Conservation (phyloP, 371 early-diverging fungal species). For the Mortierella sp. region DNA sequence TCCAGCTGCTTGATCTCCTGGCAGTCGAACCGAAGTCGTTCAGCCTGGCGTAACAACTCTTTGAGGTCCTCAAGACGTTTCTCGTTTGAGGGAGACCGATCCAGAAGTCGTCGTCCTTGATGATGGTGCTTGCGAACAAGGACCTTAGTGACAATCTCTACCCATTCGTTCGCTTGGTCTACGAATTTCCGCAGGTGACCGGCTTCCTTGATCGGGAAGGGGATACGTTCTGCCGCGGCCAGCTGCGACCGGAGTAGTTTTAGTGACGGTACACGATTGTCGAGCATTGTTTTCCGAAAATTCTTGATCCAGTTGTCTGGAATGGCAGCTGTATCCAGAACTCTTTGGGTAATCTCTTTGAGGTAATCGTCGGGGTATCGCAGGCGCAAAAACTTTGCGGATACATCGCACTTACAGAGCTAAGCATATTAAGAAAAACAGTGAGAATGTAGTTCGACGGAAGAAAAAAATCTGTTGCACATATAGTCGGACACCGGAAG, state of each 20-base stretch:
- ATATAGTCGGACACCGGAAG: no score
- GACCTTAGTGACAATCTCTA: conserved; percentile 56
- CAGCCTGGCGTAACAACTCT: conserved; percentile 52
- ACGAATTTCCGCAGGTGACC: conserved; percentile 61
- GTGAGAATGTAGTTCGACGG: not conserved
- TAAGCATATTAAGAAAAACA: not conserved
- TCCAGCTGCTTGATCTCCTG: conserved; percentile 61
- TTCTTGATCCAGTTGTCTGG: conserved; percentile 61
- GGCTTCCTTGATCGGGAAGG: conserved; percentile 59
- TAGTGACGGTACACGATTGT: conserved; percentile 63
- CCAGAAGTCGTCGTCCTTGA: conserved; percentile 50
- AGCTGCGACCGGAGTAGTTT: conserved; percentile 62
- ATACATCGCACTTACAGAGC: conserved; percentile 67
- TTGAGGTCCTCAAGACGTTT: conserved; percentile 58
- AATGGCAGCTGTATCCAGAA: conserved; percentile 34
- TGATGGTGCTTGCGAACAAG: conserved; percentile 56
- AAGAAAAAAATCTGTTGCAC: not conserved
- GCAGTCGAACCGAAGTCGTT: conserved; percentile 60
- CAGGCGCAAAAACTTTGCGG: conserved; percentile 58
- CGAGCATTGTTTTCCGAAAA: conserved; percentile 52
- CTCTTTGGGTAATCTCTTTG: conserved; percentile 52
- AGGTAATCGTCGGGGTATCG: conserved; percentile 70
- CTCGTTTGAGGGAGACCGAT: conserved; percentile 31
- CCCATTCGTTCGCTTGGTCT: conserved; percentile 61
- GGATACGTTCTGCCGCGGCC: conserved; percentile 63